Base-by-base conservation (phyloP, 768 basidiomycete species). In the Mycena pura region DNA sequence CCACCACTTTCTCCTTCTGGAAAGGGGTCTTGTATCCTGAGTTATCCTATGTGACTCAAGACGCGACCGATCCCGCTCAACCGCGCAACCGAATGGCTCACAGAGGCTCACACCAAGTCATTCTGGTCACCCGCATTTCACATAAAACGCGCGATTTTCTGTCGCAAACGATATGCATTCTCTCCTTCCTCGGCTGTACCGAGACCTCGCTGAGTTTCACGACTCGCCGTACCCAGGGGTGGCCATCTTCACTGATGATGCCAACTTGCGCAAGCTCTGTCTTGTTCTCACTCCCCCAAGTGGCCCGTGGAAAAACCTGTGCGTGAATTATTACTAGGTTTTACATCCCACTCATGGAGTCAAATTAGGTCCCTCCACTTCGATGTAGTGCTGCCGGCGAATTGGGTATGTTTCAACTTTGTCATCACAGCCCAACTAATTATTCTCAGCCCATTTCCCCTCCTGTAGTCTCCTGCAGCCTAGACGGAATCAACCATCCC, bases 181-280 rank as follows among this genome's bases (percentile, higher is more conserved):
- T 29, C 77, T 78, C 19, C 75, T 78, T 36, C 65, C 74, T 28
- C 76, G 78, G 36, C 73, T 81, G 15, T 66, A 76, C 34, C 73
- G 72, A 38, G 80, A 82, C 66, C 71, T 82, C 38, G 72, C 71
- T 8, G 81, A 82, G 68, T 73, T 82, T 21, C 67, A 69, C 36
- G 76, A 77, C 36, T 68, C 75, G 6, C 79, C 80, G 10, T 81
- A 82, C 49, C 80, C 79, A 41, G 81, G 80, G 24, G 76, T 82
- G 53, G 63, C 69, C 55, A 70, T 81, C 69, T 79, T 76, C 68
- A 71, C 68, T 66, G 71, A 81, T 63, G 80, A 82, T 64, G 74
- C 74, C 41, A 67, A 82, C 67, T 67, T 80, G 43, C 74, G 74
- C 58, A 72, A 74, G 58, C 72, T 82, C 52, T 82, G 80, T 56